Evolutionary conservation across 2,329 filamentous ascomycete genomes (phyloP), one percentile per base, ranked within the genome.

Genomic region (Samsoniella hepiali): DNA sequence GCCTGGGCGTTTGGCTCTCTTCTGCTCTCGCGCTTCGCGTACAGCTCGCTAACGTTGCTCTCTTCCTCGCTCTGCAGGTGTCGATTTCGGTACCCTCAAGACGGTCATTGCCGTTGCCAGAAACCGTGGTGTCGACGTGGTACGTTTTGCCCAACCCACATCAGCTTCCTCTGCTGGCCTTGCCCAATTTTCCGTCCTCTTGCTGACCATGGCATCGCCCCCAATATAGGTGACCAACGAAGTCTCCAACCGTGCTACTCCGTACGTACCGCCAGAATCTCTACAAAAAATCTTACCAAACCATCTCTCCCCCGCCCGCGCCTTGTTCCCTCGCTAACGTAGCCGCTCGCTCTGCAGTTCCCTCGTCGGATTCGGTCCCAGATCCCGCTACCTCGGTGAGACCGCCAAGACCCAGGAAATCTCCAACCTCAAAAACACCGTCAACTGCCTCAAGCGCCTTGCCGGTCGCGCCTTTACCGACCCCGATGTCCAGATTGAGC

Each of bases 391-490:
- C 77, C 86, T 99, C 69, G 95, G 95, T 69, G 95, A 99, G 82
- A 80, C 91, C 64, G 95, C 95, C 70, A 98, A 98, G 87, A 98
- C 94, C 70, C 94, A 97, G 82, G 95, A 99, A 81, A 96, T 97
- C 76, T 97, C 94, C 74, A 99, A 99, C 84, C 88, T 98, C 74
- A 99, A 98, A 84, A 99, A 99, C 86, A 99, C 95, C 70, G 91
- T 99, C 80, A 84, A 87, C 77, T 93, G 88, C 69, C 86, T 99
- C 73, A 97, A 97, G 83, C 91, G 95, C 73, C 88, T 99, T 71
- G 90, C 90, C 74, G 95, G 95, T 74, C 92, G 95, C 75, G 83
- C 85, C 67, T 85, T 94, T 79, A 89, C 84, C 76, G 95, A 99
- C 75, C 93, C 95, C 75, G 95, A 99, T 84, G 84, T 97, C 67